phyloP scores from a whole-genome alignment of 306 rosid genomes.

The Trichosanthes cucumerina region DNA sequence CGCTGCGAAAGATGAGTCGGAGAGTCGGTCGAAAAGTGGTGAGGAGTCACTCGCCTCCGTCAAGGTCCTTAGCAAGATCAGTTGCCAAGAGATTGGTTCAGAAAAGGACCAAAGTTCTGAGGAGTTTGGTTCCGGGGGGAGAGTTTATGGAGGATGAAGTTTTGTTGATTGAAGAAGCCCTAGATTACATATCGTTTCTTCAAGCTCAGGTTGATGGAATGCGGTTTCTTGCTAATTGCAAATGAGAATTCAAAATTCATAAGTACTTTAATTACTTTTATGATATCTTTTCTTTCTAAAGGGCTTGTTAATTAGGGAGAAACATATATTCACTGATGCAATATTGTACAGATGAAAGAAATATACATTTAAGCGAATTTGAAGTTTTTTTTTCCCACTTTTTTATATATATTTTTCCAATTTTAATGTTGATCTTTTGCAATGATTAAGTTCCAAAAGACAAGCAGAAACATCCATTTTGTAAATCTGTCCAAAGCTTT shows the following conservation, averaged over 20 bases:
- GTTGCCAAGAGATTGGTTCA: slow-evolving; percentile 36
- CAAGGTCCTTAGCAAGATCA: slow-evolving; percentile 10
- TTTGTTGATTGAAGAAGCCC: slow-evolving; percentile 70
- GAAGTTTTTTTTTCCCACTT: neutral
- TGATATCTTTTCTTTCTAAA: neutral
- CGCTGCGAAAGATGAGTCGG: slow-evolving; percentile 16
- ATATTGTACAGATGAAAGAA: neutral
- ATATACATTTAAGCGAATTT: neutral
- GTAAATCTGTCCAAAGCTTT: neutral
- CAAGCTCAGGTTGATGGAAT: slow-evolving; percentile 72
- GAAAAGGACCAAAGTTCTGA: slow-evolving; percentile 47
- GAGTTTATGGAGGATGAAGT: slow-evolving; percentile 51
- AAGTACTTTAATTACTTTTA: neutral
- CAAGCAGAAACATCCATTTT: neutral
- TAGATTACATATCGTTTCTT: slow-evolving; percentile 58
- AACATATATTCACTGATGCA: neutral
- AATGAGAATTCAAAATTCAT: slow-evolving; percentile 4
- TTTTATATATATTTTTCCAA: neutral
- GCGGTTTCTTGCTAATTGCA: slow-evolving; percentile 42
- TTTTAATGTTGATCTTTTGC: neutral
- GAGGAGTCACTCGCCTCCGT: slow-evolving; percentile 5
- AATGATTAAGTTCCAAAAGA: neutral
- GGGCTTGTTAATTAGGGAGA: neutral
- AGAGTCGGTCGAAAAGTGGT: neutral
- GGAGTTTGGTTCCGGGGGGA: slow-evolving; percentile 67